These are phyloP conservation scores for Trametes sp. DNA, from an alignment of 1,284 basidiomycete species.

Conservation along the genomic window DNA sequence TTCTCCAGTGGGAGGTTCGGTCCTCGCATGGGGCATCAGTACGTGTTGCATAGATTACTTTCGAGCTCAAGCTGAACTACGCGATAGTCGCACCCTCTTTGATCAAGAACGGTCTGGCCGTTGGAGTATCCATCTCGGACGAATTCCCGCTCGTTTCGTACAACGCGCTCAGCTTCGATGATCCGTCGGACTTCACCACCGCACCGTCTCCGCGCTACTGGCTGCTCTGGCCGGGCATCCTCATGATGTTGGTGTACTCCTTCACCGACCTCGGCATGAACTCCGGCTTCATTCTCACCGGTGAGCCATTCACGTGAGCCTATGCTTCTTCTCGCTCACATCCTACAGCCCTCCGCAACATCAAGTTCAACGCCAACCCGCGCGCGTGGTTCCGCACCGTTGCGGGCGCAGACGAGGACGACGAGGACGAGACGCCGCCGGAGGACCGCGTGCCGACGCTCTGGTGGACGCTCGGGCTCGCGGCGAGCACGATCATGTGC, in stretches of 20 bases:
- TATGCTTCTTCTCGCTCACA: no score
- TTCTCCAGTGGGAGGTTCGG: conserved; percentile 44
- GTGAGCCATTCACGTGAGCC: not conserved
- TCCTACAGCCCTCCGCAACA: conserved; percentile 18
- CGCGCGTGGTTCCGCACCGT: conserved; percentile 30
- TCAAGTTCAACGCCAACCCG: conserved; percentile 21
- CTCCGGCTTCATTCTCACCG: conserved; percentile 25
- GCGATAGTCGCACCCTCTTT: conserved; percentile 56
- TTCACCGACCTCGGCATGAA: conserved; percentile 37
- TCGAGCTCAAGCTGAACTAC: not conserved
- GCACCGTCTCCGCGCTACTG: conserved; percentile 70
- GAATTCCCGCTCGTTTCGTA: conserved; percentile 55
- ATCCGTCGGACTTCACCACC: conserved; percentile 49
- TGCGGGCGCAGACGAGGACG: conserved; percentile 5
- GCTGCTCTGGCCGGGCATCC: conserved; percentile 72
- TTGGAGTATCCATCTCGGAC: conserved; percentile 49
- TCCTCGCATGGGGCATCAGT: conserved; percentile 70
- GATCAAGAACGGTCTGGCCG: conserved; percentile 58
- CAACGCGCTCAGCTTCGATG: conserved; percentile 52
- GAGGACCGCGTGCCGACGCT: conserved; percentile 63
- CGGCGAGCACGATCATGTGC: conserved; percentile 52
- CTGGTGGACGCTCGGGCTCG: conserved; percentile 60
- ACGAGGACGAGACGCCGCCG: conserved; percentile 42
- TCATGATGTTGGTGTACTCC: conserved; percentile 59
- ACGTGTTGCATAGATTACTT: not conserved